phyloP scores from a whole-genome alignment of 2,329 filamentous ascomycete species.

The Colletotrichum chlorophyti region DNA sequence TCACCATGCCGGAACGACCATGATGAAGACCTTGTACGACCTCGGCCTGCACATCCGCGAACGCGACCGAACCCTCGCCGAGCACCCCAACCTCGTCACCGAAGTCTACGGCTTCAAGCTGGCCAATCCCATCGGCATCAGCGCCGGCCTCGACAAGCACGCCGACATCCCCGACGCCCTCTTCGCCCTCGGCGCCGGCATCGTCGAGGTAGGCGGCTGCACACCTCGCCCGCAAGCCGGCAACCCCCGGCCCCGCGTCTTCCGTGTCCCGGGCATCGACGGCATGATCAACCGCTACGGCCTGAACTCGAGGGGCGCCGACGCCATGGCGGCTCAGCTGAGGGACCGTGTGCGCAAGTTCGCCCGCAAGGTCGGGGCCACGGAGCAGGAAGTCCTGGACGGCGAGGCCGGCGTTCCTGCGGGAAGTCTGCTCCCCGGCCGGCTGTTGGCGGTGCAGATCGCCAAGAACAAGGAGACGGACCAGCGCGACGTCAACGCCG shows the following conservation, averaged over 20 bases:
- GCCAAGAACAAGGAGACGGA: constrained; percentile 97
- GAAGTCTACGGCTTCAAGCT: constrained; percentile 79
- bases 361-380: constrained; percentile 73
- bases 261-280: constrained; percentile 82
- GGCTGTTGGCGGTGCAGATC: constrained; percentile 87
- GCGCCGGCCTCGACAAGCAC: constrained; percentile 95
- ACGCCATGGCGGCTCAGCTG: constrained; percentile 81
- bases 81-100: constrained; percentile 40
- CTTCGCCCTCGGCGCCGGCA: constrained; percentile 81
- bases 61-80: constrained; percentile 56
- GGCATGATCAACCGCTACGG: constrained; percentile 96
- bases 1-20: constrained; percentile 79
- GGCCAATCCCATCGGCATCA: constrained; percentile 89
- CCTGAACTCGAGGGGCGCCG: constrained; percentile 89
- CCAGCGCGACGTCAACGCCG: constrained; percentile 82
- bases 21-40: constrained; percentile 75
- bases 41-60: constrained; percentile 84
- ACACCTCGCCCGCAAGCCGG: constrained; percentile 88
- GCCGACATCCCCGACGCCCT: constrained; percentile 86
- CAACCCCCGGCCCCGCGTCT: constrained; percentile 87
- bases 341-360: constrained; percentile 80
- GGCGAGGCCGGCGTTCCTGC: constrained; percentile 80
- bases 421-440: constrained; percentile 78
- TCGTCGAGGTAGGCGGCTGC: constrained; percentile 92
- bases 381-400: constrained; percentile 77